Base-by-base conservation (phyloP, 176 grass and related monocot species). In the Carex scoparia region DNA sequence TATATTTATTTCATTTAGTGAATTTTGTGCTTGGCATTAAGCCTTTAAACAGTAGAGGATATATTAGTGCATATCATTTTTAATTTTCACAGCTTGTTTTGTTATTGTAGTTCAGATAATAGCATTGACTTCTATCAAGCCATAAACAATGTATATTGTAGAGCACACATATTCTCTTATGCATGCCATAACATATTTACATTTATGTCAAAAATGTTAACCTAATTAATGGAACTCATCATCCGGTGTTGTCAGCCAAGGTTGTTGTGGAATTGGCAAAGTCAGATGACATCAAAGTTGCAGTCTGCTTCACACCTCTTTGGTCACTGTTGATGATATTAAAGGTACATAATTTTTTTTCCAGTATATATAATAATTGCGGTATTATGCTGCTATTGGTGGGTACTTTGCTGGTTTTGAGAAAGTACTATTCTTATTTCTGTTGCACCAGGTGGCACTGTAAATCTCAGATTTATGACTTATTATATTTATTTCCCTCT, bases 241-340 rank as follows among this genome's bases (percentile, higher is more conserved):
- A 65, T 86, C 58, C 32, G n/a, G 4, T 84, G 40, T 49, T 88
- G 11, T 60, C 79, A 86, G 88, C 66, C 31, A 89, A 89, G 80
- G 88, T 89, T 27, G 88, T 84, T 63, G 84, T 61, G 53, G 84
- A 89, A 79, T 79, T 89, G 48, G 88, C 84, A 79, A 89, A 86
- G 84, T 69, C 80, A 77, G 79, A 84, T 63, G 33, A 76, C 65
- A 79, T 89, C 56, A 89, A 86, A 60, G 78, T 80, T 10, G 88
- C 71, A 19, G 79, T 89, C 74, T 89, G 69, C 38, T 86, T 59
- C 88, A 89, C 79, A 84, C 84, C 11, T 83, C 88, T 18, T 63
- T 86, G 5, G 79, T 86, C 33, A 89, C 79, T 13, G 84, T 89
- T 86, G 84, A 89, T 66, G 88, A 89, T 61, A 79, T 89, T 65